Conservation (phyloP, 2,329 filamentous ascomycete species). For the Leptographium wingfieldii region DNA sequence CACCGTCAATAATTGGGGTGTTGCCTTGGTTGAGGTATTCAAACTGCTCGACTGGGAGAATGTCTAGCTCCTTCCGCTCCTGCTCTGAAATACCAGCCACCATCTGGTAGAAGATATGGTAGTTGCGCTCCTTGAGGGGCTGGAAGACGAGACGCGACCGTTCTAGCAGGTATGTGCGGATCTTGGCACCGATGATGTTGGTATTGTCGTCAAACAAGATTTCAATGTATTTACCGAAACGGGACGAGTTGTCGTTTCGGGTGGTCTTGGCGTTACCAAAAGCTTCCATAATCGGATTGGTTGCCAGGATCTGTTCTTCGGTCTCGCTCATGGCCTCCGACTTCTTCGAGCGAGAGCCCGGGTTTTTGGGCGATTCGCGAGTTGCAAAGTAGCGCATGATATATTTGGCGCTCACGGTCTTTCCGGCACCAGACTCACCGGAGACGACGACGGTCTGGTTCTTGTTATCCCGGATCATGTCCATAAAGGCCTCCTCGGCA, state of each 20-base stretch:
- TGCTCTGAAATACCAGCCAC: slow-evolving; percentile 80
- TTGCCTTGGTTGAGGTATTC: slow-evolving; percentile 95
- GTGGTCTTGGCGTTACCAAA: slow-evolving; percentile 99
- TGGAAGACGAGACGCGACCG: slow-evolving; percentile 95
- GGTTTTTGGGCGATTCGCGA: slow-evolving; percentile 82
- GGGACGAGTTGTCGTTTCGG: slow-evolving; percentile 95
- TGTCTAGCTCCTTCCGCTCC: slow-evolving; percentile 65
- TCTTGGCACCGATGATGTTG: slow-evolving; percentile 95
- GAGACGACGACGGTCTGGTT: slow-evolving; percentile 99
- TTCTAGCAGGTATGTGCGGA: slow-evolving; percentile 89
- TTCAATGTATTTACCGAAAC: slow-evolving; percentile 99
- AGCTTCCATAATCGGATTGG: slow-evolving; percentile 99
- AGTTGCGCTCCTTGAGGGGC: slow-evolving; percentile 93
- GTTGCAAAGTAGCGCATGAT: slow-evolving; percentile 99
- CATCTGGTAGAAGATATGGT: slow-evolving; percentile 98
- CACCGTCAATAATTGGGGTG: slow-evolving; percentile 79
- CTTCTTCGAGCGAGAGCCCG: slow-evolving; percentile 61
- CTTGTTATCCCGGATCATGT: slow-evolving; percentile 91
- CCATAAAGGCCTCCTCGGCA: slow-evolving; percentile 97
- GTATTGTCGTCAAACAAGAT: slow-evolving; percentile 96
- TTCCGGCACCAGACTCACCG: slow-evolving; percentile 94
- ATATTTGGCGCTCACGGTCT: slow-evolving; percentile 98
- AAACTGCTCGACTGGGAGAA: slow-evolving; percentile 79
- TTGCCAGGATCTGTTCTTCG: slow-evolving; percentile 94
- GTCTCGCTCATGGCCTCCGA: slow-evolving; percentile 89